Conservation (phyloP, 176 grass and related monocot genomes). For the Paspalum vaginatum region DNA sequence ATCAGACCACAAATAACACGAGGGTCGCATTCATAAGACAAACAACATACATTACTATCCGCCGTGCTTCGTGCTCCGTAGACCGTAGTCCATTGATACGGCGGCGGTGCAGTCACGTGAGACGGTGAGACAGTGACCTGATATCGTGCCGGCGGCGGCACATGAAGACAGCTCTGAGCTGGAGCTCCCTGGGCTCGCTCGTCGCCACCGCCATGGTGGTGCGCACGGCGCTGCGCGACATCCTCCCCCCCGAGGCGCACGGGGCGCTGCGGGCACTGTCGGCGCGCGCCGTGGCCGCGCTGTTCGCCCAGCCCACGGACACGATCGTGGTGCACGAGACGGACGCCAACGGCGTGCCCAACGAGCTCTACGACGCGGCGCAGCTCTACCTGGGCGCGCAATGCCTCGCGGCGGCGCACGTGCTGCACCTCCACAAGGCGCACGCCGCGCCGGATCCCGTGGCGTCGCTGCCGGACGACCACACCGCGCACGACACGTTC, state of each 20-base stretch:
- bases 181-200: slow-evolving; percentile 14
- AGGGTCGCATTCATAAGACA: no score
- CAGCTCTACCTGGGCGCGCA: slow-evolving; percentile 55
- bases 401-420: slow-evolving; percentile 46
- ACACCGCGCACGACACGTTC: slow-evolving; percentile 59
- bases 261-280: slow-evolving; percentile 6
- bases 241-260: slow-evolving; percentile 30
- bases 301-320: background rate
- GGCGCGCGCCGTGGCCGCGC: background rate
- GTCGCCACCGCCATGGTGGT: slow-evolving; percentile 19
- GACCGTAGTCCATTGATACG: no score
- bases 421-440: slow-evolving; percentile 45
- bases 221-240: background rate
- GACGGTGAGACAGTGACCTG: no score
- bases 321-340: background rate
- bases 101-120: no score
- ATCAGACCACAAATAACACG: no score
- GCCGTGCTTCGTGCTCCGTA: no score
- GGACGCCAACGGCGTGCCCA: slow-evolving; percentile 29
- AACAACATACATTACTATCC: no score
- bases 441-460: slow-evolving; percentile 13
- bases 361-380: slow-evolving; percentile 52
- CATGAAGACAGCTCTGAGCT: slow-evolving; percentile 1
- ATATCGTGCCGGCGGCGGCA: background rate
- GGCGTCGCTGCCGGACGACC: slow-evolving; percentile 57